Conservation (phyloP, 768 basidiomycete genomes). For the Phanerochaete carnosa region DNA sequence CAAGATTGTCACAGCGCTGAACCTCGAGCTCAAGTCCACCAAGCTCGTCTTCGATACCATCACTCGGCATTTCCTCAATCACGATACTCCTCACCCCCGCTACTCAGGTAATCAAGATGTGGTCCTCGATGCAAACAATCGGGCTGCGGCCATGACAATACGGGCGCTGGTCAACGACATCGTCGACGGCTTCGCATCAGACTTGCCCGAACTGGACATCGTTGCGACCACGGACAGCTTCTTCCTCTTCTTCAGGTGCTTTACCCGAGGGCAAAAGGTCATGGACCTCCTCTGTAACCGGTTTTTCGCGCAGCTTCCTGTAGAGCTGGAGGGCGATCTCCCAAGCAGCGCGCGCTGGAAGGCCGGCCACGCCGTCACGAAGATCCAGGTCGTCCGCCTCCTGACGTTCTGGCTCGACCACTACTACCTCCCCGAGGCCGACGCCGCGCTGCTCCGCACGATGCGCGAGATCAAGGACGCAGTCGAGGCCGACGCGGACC, state of each 20-base stretch:
- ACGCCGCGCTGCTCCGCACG: not conserved
- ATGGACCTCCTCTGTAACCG: not conserved
- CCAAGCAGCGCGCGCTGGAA: not conserved
- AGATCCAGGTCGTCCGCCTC: not conserved
- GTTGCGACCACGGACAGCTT: not conserved
- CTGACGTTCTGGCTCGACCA: constrained; percentile 4
- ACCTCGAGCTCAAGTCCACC: not conserved
- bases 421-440: not conserved
- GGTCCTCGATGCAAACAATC: not conserved
- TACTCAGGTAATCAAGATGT: not conserved
- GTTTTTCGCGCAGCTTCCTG: not conserved
- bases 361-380: not conserved
- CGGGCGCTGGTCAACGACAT: not conserved
- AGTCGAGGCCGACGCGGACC: not conserved
- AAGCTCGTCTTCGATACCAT: not conserved
- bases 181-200: not conserved
- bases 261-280: not conserved
- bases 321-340: not conserved
- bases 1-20: not conserved
- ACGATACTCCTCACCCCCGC: not conserved
- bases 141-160: not conserved
- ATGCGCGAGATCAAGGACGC: not conserved
- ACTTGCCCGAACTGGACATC: not conserved
- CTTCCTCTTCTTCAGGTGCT: constrained; percentile 1
- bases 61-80: not conserved